A percentile compares a stretch with the other conserved stretches of the same genome.
Evolutionary conservation across 2,329 filamentous ascomycete genomes (phyloP).

Genomic region (Talaromyces sp.): DNA sequence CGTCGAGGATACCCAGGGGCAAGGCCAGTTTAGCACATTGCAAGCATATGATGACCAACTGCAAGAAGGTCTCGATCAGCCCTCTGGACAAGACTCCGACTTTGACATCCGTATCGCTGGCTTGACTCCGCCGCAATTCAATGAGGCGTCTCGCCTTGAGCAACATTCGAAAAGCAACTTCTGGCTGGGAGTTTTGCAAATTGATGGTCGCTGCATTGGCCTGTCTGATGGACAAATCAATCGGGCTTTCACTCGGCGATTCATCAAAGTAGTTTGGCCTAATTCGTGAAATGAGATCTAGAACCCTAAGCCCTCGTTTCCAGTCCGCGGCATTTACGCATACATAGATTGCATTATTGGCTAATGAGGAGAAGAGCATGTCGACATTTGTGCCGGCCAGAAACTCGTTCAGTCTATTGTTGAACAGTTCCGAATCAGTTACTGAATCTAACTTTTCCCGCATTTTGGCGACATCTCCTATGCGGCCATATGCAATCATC

Average conservation of each 20-base stretch:
- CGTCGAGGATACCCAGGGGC: conserved; percentile 16
- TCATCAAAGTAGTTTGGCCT: conserved; percentile 20
- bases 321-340: conserved; percentile 18
- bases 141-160: conserved; percentile 22
- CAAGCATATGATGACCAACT: conserved; percentile 22
- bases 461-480: conserved; percentile 22
- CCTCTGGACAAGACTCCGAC: conserved; percentile 18
- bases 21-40: conserved; percentile 9
- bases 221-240: conserved; percentile 20
- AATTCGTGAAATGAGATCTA: conserved; percentile 20
- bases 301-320: conserved; percentile 19
- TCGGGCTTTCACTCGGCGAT: conserved; percentile 11
- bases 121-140: conserved; percentile 21
- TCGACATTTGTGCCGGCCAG: conserved; percentile 16
- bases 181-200: conserved; percentile 19
- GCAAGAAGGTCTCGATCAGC: conserved; percentile 20
- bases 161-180: conserved; percentile 20
- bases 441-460: conserved; percentile 22
- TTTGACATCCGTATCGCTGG: conserved; percentile 23
- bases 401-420: conserved; percentile 18
- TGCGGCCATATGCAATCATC: conserved; percentile 21
- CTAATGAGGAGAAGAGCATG: conserved; percentile 16
- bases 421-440: conserved; percentile 22
- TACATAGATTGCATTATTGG: conserved; percentile 22
- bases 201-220: conserved; percentile 20